A percentile compares a stretch with the other conserved stretches of the same genome.
Conservation (phyloP, 805 yeast genomes). For the Starmerella powellii region DNA sequence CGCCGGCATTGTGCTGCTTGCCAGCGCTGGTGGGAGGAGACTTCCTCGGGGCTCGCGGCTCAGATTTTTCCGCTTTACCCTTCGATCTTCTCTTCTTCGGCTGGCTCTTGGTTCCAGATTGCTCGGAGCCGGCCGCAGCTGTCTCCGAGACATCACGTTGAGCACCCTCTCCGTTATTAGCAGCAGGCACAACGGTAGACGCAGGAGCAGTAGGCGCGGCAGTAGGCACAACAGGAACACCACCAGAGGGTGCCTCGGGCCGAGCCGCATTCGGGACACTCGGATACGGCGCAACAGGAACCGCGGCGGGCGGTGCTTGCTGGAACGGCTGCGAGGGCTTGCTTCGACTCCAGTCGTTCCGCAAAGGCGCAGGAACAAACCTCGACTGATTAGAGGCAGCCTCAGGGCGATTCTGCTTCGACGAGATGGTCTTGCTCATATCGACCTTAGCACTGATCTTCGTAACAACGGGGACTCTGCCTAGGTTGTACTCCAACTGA, state of each 20-base stretch:
- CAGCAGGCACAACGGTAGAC: slow-evolving; percentile 15
- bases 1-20: too few relatives aligned
- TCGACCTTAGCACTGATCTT: slow-evolving; percentile 11
- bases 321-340: too few relatives aligned
- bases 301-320: too few relatives aligned
- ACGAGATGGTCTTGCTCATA: neutral
- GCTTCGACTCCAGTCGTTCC: neutral
- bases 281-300: neutral
- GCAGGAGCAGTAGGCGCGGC: slow-evolving; percentile 23
- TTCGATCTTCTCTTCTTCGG: too few relatives aligned
- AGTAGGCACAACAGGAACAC: slow-evolving; percentile 17
- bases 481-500: slow-evolving; percentile 67
- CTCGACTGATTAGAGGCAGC: neutral
- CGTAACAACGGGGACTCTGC: slow-evolving; percentile 32
- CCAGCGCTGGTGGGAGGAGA: too few relatives aligned
- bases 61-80: too few relatives aligned
- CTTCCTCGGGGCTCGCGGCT: too few relatives aligned
- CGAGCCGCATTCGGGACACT: neutral
- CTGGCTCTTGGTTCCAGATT: too few relatives aligned
- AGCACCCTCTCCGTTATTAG: neutral
- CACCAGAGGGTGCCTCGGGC: slow-evolving; percentile 19
- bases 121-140: too few relatives aligned
- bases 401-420: neutral
- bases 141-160: too few relatives aligned
- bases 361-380: slow-evolving; percentile 10